Evolutionary conservation across 768 basidiomycete species (phyloP).

Genomic region (Mycena pura): DNA sequence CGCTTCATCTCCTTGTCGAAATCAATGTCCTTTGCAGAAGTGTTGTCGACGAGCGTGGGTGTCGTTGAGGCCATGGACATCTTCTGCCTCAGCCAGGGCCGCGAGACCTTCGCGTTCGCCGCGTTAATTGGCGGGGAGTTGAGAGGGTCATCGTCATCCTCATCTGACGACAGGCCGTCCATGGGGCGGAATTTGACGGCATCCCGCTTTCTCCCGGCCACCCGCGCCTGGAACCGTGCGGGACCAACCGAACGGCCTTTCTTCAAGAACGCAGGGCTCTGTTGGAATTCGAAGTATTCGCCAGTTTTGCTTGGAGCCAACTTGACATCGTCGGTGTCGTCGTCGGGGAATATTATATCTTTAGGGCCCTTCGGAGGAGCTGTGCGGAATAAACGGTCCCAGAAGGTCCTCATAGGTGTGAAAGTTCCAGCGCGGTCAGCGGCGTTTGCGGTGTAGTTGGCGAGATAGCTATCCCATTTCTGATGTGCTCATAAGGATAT

Average conservation of each 20-base stretch:
- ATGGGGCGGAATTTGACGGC: slow-evolving; percentile 36
- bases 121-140: slow-evolving; percentile 17
- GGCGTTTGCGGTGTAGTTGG: slow-evolving; percentile 58
- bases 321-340: slow-evolving; percentile 30
- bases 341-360: slow-evolving; percentile 37
- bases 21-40: slow-evolving; percentile 32
- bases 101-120: slow-evolving; percentile 15
- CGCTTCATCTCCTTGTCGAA: slow-evolving; percentile 51
- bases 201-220: slow-evolving; percentile 29
- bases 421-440: slow-evolving; percentile 65
- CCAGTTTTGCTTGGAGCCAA: slow-evolving; percentile 4
- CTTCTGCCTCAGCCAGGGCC: slow-evolving; percentile 34
- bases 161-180: slow-evolving; percentile 30
- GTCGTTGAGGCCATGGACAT: slow-evolving; percentile 31
- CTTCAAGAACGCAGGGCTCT: slow-evolving; percentile 28
- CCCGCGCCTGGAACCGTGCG: slow-evolving; percentile 22
- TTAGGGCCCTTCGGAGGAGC: too few relatives aligned
- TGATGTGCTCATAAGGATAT: slow-evolving; percentile 27
- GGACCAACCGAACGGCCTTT: slow-evolving; percentile 29
- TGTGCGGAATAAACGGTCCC: slow-evolving; percentile 53
- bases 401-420: slow-evolving; percentile 57
- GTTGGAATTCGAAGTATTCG: slow-evolving; percentile 33
- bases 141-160: slow-evolving; percentile 36
- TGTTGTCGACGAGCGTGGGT: slow-evolving; percentile 30
- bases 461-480: slow-evolving; percentile 77